Conservation (phyloP, 345 rosid species). For the Populus nigra region DNA sequence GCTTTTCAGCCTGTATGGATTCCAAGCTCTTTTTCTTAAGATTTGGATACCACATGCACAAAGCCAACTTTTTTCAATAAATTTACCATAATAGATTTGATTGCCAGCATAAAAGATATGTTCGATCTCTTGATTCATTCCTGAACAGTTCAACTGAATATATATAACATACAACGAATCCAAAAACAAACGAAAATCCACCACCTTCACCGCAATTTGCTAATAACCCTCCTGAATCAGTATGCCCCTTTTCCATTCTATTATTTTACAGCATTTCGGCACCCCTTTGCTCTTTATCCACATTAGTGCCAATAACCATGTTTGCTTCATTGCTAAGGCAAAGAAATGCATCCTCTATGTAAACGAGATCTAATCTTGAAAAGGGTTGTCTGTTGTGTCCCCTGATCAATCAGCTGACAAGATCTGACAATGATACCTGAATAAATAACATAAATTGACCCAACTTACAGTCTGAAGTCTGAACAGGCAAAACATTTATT, state of each 20-base stretch:
- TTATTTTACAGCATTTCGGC: constrained; percentile 21
- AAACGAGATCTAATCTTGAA: not conserved
- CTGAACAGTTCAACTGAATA: not conserved
- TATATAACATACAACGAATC: not conserved
- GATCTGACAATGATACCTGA: not conserved
- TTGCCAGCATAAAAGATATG: not conserved
- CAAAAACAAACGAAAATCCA: not conserved
- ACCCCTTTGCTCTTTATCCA: constrained; percentile 7
- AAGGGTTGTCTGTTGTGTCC: not conserved
- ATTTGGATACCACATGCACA: constrained; percentile 3
- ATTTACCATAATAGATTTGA: not conserved
- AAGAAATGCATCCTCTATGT: not conserved
- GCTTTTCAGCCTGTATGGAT: not conserved
- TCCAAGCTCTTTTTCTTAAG: not conserved
- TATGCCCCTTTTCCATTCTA: not conserved
- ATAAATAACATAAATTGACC: not conserved
- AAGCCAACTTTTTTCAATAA: not conserved
- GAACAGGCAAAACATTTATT: not conserved
- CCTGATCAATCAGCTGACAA: not conserved
- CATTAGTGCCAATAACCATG: not conserved
- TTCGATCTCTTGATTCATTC: constrained; percentile 9
- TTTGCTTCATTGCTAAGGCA: not conserved
- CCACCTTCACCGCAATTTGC: not conserved
- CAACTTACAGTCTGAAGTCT: not conserved
- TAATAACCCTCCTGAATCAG: not conserved